Conservation (phyloP, 495 filamentous ascomycete genomes). For the Filosporella fistucella region DNA sequence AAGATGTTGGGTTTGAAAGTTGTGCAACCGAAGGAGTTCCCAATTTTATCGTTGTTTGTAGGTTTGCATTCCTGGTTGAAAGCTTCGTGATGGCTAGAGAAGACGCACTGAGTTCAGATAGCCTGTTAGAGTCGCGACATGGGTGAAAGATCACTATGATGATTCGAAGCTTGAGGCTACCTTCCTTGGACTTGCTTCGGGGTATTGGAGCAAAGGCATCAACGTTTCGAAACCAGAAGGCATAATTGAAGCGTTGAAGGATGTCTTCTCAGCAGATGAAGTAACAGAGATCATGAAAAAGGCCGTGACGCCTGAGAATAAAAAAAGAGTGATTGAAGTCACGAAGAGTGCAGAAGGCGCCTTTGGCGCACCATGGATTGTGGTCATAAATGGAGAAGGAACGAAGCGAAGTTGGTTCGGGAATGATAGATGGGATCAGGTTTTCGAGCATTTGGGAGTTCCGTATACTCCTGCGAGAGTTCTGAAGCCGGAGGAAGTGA, state of each 20-base stretch:
- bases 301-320: constrained; percentile 15
- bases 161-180: constrained; percentile 8
- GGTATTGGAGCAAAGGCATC: constrained; percentile 15
- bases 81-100: neutral
- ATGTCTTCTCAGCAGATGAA: constrained; percentile 5
- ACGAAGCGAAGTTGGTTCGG: constrained; percentile 13
- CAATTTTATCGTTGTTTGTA: constrained; percentile 11
- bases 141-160: constrained; percentile 8
- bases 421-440: constrained; percentile 19
- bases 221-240: constrained; percentile 11
- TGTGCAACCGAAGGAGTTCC: constrained; percentile 10
- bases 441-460: constrained; percentile 11
- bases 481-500: no score
- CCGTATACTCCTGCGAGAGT: constrained; percentile 9
- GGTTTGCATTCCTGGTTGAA: neutral
- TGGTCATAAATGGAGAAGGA: constrained; percentile 6
- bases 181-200: constrained; percentile 9
- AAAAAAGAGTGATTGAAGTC: constrained; percentile 12
- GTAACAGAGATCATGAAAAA: constrained; percentile 9
- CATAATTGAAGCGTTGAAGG: constrained; percentile 7
- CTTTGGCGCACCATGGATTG: constrained; percentile 20
- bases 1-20: constrained; percentile 10
- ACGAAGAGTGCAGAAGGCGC: constrained; percentile 9
- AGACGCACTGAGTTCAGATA: neutral
- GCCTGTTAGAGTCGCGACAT: constrained; percentile 11